Base-by-base conservation (phyloP, 495 filamentous ascomycete species). In the Chaetomidium leptoderma region DNA sequence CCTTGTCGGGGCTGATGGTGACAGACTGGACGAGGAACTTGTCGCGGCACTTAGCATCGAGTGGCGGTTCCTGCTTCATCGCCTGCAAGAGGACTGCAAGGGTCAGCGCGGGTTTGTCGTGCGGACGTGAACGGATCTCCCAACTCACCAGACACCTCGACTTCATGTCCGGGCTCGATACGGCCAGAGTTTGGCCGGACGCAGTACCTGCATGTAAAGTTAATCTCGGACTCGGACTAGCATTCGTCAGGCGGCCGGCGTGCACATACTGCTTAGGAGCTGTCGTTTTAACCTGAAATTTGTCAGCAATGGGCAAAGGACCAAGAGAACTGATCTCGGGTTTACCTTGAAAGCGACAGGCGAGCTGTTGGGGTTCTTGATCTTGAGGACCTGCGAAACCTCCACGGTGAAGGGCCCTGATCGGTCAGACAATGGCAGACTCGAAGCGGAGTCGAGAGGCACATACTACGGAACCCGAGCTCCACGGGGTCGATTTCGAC, bases 11-110 rank as follows among this genome's bases (percentile, higher is more conserved):
- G 5, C 87, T 86, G 62, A 98, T 89, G 33, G 83, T 76, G 57
- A 96, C 89, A 19, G 92, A 95, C 75, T 98, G 93, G 35, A 98
- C 95, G 47, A 98, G 82, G 72, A 98, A 98, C 76, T 98, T 98
- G 77, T 98, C 93, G 69, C 90, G 86, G 78, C 92, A 97, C 67
- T 90, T 90, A 37, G 86, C 87, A 66, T 95, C 92, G 32, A 72
- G 55, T 3, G 93, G 82, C 26, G 92, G 93, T 66, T 97, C 91
- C 66, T 91, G 85, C 76, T 95, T 96, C 95, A 97, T 95, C 21
- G 92, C 90, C 76, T 98, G 93, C 26, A 98, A 83, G 36, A 97
- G 82, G 19, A 98, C 93, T 96, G 67, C 49, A 43, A 42, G 46
- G 56, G 56, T 56, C 40, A 65, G 55, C 49, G 23, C 42, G 24